Base-by-base conservation (phyloP, 139 green algal genomes). In the Coccomyxa sp. region DNA sequence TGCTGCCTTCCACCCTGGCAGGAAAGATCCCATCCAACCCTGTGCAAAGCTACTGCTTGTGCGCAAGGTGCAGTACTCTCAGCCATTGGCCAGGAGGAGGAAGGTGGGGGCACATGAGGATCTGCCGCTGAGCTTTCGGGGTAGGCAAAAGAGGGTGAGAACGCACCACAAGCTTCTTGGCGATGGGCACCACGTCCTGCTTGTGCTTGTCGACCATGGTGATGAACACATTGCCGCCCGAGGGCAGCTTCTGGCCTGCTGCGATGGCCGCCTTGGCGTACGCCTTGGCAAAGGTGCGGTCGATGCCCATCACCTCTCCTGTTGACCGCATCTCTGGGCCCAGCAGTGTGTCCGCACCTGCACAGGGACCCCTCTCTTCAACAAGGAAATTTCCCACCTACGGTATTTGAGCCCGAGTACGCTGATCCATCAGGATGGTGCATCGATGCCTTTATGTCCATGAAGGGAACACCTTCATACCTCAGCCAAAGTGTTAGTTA, bases 311-410 rank as follows among this genome's bases (percentile, higher is more conserved):
- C 17, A 99, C 96, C 90, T 99, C 97, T 21, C 97, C 97, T 25
- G 97, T 99, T 79, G 91, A 97, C 71, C 96, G 88, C 97, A 99
- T 99, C 90, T 99, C 97, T 0, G 97, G 97, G 21, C 97, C 97
- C 60, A 99, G 91, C 83, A 99, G 90, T 4, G 95, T 98, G 90
- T 99, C 97, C 0, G 94, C 93, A 4, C 85, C 85, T 88, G 80
- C 74, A 63, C 71, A 75, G n/a, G 28, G 11, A 10, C 45, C 30
- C 31, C 4, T 51, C 38, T 7, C 3, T 3, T 51, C 38, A 51
- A 51, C 7, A 11, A 51, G 38, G 38, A 7, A 51, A 51, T 7
- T 51, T 51, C 38, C 7, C 38, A 51, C 3, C 7, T 7, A 51
- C 38, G 38, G 38, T 51, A 7, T 51, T 51, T 7, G 7, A 11